Evolutionary conservation across 371 early-diverging fungal species (phyloP), one percentile per base, ranked within the genome.

Genomic region (Entomophthora muscae): DNA sequence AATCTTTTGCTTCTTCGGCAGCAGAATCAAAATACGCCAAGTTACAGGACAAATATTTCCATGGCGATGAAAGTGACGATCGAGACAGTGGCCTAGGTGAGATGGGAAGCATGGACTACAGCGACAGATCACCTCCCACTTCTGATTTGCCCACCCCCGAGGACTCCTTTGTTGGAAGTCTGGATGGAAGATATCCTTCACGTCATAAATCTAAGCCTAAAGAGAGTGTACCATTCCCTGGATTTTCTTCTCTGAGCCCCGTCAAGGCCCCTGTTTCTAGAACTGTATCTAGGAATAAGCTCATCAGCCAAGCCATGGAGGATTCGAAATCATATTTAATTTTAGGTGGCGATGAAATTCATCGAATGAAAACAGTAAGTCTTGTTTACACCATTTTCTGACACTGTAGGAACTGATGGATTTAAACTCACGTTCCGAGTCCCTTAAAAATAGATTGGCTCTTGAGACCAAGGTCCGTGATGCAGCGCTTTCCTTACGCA

Each of bases 381-480:
- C 10, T 24, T 26, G 5, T 55, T 27, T 21, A 3, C 26, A 55
- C 26, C 10, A 55, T 3, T n/a, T 27, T 55, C 21, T 57, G 26
- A 28, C 29, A 3, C 17, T 30, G 17, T 57, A 57, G 58, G 29
- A 57, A 27, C 29, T 57, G 30, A 28, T 26, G 26, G 3, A 26
- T 30, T 3, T 77, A 54, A 71, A 68, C 12, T 67, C 70, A 3
- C 73, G 77, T 28, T 76, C 74, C 27, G 29, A 72, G 17, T 74
- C 74, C 2, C 71, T 82, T 30, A 77, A 79, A 23, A 74, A 73
- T 24, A 72, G 79, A 54, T 66, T 88, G 3, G 69, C 82, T 29
- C 63, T 85, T 2, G 86, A 88, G 67, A 74, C 78, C 26, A 78
- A 81, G 66, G 81, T 88, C 31, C 71, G 79, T 23, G 86, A 85